phyloP scores from a whole-genome alignment of 2,329 filamentous ascomycete species.

The Alternaria sp. region DNA sequence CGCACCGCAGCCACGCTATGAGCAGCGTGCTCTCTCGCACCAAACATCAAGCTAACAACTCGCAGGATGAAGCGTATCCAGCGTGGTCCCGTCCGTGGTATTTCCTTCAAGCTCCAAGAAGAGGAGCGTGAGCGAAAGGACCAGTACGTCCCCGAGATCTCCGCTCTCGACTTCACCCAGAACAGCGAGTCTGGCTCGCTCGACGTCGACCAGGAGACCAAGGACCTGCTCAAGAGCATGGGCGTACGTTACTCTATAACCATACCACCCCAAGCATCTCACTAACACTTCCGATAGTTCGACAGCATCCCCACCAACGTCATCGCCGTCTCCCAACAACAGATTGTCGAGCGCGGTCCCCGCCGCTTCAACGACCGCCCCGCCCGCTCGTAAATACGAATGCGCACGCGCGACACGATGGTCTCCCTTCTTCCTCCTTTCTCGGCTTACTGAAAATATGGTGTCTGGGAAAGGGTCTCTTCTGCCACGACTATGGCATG shows the following conservation, averaged over 20 bases:
- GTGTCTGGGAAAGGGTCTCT: constrained; percentile 92
- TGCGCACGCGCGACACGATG: constrained; percentile 56
- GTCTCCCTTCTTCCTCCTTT: constrained; percentile 31
- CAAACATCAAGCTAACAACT: constrained; percentile 10
- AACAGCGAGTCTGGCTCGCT: constrained; percentile 91
- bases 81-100: constrained; percentile 97
- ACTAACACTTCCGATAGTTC: constrained; percentile 67
- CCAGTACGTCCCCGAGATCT: constrained; percentile 99
- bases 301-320: constrained; percentile 98
- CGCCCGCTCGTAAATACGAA: constrained; percentile 39
- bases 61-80: constrained; percentile 98
- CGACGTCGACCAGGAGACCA: constrained; percentile 96
- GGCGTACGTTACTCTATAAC: constrained; percentile 73
- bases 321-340: constrained; percentile 85
- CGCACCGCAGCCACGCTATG: background rate
- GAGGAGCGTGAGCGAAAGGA: constrained; percentile 99
- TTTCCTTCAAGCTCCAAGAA: constrained; percentile 99
- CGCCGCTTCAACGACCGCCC: constrained; percentile 76
- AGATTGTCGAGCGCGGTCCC: constrained; percentile 80
- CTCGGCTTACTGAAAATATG: constrained; percentile 45
- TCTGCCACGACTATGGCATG: constrained; percentile 95
- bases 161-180: constrained; percentile 97
- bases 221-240: constrained; percentile 99
- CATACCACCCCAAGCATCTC: background rate
- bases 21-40: background rate